Percentiles rank a stretch among this genome's conserved stretches.
These are phyloP conservation scores for Roridomyces roridus DNA, from an alignment of 768 basidiomycete genomes.

Conservation along the genomic window DNA sequence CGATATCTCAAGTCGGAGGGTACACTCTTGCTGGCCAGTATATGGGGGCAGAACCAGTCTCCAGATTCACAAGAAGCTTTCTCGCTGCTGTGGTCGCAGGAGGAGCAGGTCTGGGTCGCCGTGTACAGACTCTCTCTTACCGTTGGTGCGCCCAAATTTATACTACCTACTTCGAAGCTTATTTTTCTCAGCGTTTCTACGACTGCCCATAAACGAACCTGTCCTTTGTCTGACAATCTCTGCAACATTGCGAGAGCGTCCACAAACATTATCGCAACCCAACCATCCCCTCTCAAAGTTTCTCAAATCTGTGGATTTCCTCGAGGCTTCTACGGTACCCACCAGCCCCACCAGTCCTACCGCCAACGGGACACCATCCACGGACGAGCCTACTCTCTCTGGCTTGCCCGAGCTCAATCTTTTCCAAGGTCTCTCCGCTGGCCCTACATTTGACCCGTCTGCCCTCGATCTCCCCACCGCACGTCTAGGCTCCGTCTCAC, in stretches of 20 bases:
- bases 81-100: conserved; percentile 67
- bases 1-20: conserved; percentile 84
- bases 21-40: conserved; percentile 67
- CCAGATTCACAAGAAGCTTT: conserved; percentile 62
- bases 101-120: conserved; percentile 73
- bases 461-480: conserved; percentile 65
- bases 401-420: conserved; percentile 74
- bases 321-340: conserved; percentile 37
- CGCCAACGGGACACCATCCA: conserved; percentile 30
- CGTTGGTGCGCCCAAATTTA: conserved; percentile 63
- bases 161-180: background rate
- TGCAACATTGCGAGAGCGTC: conserved; percentile 86
- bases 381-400: conserved; percentile 46
- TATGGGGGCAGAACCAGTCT: conserved; percentile 71
- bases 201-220: conserved; percentile 72
- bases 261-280: conserved; percentile 50
- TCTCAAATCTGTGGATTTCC: conserved; percentile 41
- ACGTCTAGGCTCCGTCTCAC: conserved; percentile 71
- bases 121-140: conserved; percentile 80
- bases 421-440: conserved; percentile 68
- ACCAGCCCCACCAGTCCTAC: conserved; percentile 30
- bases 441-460: conserved; percentile 39
- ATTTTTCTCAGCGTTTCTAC: conserved; percentile 67
- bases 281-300: conserved; percentile 51
- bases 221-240: conserved; percentile 85